Evolutionary conservation across 768 basidiomycete genomes (phyloP).

Genomic region (Pleurotus tuoliensis): DNA sequence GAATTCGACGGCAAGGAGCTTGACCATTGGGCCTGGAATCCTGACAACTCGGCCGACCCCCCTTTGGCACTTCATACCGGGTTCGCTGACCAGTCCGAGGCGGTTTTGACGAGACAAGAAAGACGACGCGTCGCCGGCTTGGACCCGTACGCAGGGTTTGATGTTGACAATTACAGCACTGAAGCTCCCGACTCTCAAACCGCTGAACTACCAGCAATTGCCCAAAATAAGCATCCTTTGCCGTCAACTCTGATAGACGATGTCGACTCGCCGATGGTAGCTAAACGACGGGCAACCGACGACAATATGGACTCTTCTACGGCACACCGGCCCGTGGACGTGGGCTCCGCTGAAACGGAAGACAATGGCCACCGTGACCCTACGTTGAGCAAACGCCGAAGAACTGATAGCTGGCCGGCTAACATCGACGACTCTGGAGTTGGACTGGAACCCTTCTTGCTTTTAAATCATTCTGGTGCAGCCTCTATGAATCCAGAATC

Average conservation of each 20-base stretch:
- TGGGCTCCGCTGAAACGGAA: neutral
- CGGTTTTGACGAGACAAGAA: slow-evolving; percentile 41
- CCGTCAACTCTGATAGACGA: neutral
- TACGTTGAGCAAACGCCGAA: neutral
- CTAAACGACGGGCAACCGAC: neutral
- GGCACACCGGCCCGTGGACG: neutral
- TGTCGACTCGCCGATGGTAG: too few species aligned
- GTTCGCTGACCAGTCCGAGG: slow-evolving; percentile 18
- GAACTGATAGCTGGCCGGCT: slow-evolving; percentile 6
- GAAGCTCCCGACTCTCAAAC: neutral
- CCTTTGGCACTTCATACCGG: neutral
- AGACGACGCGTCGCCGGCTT: slow-evolving; percentile 19
- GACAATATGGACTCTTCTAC: too few species aligned
- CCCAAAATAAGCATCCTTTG: neutral
- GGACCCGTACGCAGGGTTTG: slow-evolving; percentile 9
- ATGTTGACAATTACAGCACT: neutral
- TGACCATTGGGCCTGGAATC: slow-evolving; percentile 10
- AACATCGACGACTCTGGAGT: slow-evolving; percentile 12
- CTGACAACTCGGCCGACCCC: slow-evolving; percentile 4
- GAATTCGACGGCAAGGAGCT: neutral
- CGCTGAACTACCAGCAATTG: neutral
- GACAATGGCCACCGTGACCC: neutral
- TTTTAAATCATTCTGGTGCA: slow-evolving; percentile 1
- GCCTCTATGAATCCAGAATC: neutral
- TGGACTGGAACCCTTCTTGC: slow-evolving; percentile 13